Conservation (phyloP, 192 early-diverging fungal genomes). For the Coemansia sp. region DNA sequence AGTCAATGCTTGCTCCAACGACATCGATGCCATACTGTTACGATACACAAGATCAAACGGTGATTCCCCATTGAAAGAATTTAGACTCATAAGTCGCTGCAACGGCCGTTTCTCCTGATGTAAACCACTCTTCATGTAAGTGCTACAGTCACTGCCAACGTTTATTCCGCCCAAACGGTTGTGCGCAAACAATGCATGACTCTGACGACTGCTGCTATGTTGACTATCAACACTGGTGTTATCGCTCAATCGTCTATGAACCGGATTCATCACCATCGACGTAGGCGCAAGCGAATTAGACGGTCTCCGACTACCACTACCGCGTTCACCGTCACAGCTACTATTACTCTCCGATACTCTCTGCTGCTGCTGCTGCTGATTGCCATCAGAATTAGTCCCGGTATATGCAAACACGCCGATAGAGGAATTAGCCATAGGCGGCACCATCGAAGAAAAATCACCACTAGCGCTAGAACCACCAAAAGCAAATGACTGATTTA, state of each 20-base stretch:
- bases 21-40: conserved; percentile 30
- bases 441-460: neutral
- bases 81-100: neutral
- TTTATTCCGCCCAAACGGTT: neutral
- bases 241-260: conserved; percentile 17
- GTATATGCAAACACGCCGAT: conserved; percentile 7
- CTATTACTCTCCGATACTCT: conserved; percentile 3
- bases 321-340: conserved; percentile 4
- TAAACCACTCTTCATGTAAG: neutral
- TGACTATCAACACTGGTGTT: conserved; percentile 15
- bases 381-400: neutral
- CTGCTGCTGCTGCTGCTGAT: conserved; percentile 7
- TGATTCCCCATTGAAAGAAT: neutral
- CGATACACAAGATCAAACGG: conserved; percentile 42
- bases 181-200: neutral
- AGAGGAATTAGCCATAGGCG: neutral
- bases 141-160: neutral
- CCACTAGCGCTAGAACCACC: conserved; percentile 5
- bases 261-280: neutral
- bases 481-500: neutral
- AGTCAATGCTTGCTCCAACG: conserved; percentile 44
- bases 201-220: neutral
- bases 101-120: neutral
- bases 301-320: conserved; percentile 7
- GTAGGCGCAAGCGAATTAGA: conserved; percentile 1